Base-by-base conservation (phyloP, 192 early-diverging fungal species). In the Coemansia sp. region DNA sequence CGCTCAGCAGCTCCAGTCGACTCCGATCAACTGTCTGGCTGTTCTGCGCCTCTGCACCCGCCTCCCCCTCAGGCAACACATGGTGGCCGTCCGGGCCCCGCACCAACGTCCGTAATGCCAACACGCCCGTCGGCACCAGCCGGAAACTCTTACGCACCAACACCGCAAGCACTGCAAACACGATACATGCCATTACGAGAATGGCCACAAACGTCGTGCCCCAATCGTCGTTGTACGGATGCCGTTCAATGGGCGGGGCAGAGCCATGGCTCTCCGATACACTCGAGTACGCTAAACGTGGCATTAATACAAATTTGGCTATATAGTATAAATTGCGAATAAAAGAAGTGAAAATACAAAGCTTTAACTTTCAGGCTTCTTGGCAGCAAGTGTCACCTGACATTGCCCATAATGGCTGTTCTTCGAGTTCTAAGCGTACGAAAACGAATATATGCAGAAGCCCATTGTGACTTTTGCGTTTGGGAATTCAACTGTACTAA, bases 201-300 rank as follows among this genome's bases (percentile, higher is more conserved):
- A 80, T 80, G 1, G 77, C 77, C 14, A 74, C 56, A 27, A 74
- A 57, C 5, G 77, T 80, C 5, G 69, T 72, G 19, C 56, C 72
- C 77, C 77, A 80, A 63, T 80, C 77, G 72, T 80, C 77, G 50
- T 74, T 75, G 2, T 73, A 74, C 41, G 77, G 77, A 27, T 80
- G 72, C 37, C 69, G 64, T 52, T 80, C 72, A 19, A 74, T 32
- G 1, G 77, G 77, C n/a, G 67, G 67, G 15, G 67, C 49, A 1
- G 67, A 62, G 49, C 49, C 49, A n/a, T 51, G 49, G 49, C 43
- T 45, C 14, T 12, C 14, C 14, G 14, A 1, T 0, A 45, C 43
- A 17, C 43, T 45, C n/a, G 43, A 45, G 2, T 45, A 12, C 14
- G 43, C n/a, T 21, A 49, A 17, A 21, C 37, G 15, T 11, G 12